Percentiles rank a stretch among this genome's conserved stretches.
Conservation (phyloP, 139 green algal genomes). For the Desmodesmus armatus region DNA sequence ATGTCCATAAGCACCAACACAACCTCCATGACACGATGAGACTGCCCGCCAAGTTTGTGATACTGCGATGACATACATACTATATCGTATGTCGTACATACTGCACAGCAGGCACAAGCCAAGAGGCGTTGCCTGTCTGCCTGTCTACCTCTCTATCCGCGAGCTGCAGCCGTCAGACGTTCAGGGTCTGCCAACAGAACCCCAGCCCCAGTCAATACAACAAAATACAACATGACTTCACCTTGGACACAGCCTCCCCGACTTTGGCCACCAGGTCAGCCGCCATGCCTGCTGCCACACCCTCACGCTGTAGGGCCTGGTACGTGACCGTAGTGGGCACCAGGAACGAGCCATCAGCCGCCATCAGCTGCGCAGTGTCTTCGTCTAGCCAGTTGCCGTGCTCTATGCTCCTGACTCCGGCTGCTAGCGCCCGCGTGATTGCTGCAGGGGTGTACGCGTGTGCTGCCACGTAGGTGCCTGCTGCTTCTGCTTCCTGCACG, state of each 20-base stretch:
- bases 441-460: conserved; percentile 75
- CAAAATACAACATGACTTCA: neutral
- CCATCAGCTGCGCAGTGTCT: conserved; percentile 47
- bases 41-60: too few species aligned
- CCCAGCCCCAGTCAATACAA: neutral
- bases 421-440: conserved; percentile 65
- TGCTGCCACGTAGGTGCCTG: conserved; percentile 70
- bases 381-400: conserved; percentile 75
- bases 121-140: too few species aligned
- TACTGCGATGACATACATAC: too few species aligned
- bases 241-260: conserved; percentile 55
- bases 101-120: too few species aligned
- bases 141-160: too few species aligned
- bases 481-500: conserved; percentile 74
- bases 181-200: too few species aligned
- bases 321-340: conserved; percentile 79
- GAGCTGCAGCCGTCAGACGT: too few species aligned
- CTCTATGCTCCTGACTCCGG: conserved; percentile 71
- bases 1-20: too few species aligned
- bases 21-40: too few species aligned
- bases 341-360: conserved; percentile 51
- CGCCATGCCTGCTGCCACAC: conserved; percentile 62
- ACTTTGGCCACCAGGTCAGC: conserved; percentile 71
- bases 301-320: conserved; percentile 51
- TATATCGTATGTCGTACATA: too few species aligned